Evolutionary conservation across 2,329 filamentous ascomycete species (phyloP).

Genomic region (Sporothrix schenckii): DNA sequence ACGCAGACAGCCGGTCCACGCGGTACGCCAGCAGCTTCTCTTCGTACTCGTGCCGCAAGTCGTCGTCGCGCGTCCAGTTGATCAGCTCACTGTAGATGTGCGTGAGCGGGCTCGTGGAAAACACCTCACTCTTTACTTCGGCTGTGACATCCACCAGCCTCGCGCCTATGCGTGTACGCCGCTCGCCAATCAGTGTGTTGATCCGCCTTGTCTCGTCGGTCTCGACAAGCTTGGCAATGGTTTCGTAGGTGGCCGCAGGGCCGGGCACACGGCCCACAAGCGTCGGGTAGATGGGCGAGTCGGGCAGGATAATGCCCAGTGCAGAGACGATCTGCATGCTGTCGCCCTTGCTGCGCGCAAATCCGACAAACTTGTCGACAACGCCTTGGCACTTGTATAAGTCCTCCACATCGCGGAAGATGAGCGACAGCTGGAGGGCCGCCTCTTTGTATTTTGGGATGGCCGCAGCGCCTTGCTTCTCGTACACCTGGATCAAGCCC

Average conservation of each 20-base stretch:
- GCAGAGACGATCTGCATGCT: conserved; percentile 74
- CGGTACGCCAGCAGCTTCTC: conserved; percentile 84
- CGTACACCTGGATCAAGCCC: conserved; percentile 82
- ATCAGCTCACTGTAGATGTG: conserved; percentile 80
- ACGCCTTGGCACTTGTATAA: conserved; percentile 66
- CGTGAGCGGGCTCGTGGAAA: conserved; percentile 74
- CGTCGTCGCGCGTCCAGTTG: conserved; percentile 88
- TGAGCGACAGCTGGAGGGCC: conserved; percentile 71
- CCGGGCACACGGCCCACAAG: conserved; percentile 83
- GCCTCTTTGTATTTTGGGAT: conserved; percentile 75
- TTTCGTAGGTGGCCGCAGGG: conserved; percentile 78
- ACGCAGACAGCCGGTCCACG: conserved; percentile 73
- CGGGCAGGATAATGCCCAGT: conserved; percentile 75
- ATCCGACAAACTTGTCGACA: conserved; percentile 77
- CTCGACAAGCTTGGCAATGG: conserved; percentile 81
- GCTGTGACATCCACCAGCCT: conserved; percentile 78
- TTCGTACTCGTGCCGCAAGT: conserved; percentile 79
- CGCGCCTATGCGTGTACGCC: conserved; percentile 83
- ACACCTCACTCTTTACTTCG: conserved; percentile 86
- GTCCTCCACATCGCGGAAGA: conserved; percentile 69
- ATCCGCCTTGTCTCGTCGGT: conserved; percentile 85
- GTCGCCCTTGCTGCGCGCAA: conserved; percentile 72
- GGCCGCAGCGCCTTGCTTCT: conserved; percentile 70
- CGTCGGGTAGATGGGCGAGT: conserved; percentile 75
- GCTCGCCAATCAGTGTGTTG: conserved; percentile 85